Conservation (phyloP, 208 protist genomes). For the Spongospora subterranea region DNA sequence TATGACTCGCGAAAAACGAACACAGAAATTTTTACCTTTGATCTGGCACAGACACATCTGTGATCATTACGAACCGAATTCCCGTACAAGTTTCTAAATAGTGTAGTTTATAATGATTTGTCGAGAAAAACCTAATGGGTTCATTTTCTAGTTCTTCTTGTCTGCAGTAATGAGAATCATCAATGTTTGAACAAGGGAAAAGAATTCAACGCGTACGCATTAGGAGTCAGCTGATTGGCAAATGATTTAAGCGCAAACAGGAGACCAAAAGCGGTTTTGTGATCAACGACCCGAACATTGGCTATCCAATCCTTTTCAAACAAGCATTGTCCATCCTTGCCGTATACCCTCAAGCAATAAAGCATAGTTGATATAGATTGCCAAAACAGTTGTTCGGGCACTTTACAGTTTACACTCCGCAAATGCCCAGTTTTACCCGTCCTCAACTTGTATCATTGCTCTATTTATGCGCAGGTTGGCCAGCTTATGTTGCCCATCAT, state of each 20-base stretch:
- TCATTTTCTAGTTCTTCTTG: constrained; percentile 30
- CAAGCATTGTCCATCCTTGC: not conserved
- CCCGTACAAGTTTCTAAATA: constrained; percentile 33
- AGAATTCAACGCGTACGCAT: not conserved
- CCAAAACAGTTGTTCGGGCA: no score
- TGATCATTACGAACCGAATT: constrained; percentile 38
- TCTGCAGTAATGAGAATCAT: not conserved
- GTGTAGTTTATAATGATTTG: constrained; percentile 26
- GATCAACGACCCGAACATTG: not conserved
- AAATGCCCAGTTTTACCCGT: no score
- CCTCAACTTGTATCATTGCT: no score
- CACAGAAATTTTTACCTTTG: constrained; percentile 7
- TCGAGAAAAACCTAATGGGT: constrained; percentile 1
- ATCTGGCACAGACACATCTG: not conserved
- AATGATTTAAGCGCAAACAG: constrained; percentile 40
- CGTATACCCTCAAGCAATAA: not conserved
- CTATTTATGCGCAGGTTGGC: no score
- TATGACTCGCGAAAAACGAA: not conserved
- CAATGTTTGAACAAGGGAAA: not conserved
- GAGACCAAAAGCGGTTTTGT: constrained; percentile 16
- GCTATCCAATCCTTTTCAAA: not conserved
- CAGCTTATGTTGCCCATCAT: no score
- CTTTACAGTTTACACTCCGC: no score
- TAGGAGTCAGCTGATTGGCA: constrained; percentile 47
- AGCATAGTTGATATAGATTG: no score